Conservation (phyloP, 176 grass and related monocot genomes). For the Pontederia crassipes region DNA sequence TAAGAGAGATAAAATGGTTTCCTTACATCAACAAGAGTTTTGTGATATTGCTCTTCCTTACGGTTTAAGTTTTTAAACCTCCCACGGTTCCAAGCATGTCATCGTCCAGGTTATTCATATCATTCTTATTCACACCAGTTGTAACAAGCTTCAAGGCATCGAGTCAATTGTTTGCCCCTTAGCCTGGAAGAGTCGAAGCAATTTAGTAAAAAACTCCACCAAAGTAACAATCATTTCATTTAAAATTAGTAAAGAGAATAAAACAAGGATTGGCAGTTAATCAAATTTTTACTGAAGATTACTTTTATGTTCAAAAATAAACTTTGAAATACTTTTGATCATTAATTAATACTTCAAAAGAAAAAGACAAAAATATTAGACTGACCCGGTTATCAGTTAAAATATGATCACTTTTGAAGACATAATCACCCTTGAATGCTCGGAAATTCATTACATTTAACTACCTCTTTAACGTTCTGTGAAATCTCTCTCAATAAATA, state of each 20-base stretch:
- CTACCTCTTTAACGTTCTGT: conserved; percentile 72
- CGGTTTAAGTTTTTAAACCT: conserved; percentile 1
- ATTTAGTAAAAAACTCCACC: background rate
- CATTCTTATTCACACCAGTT: conserved; percentile 71
- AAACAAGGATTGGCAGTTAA: background rate
- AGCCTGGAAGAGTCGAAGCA: conserved; percentile 31
- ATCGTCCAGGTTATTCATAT: conserved; percentile 54
- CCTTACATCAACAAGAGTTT: too few species aligned
- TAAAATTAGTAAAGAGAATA: too few species aligned
- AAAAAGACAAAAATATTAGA: background rate
- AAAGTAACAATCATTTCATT: background rate
- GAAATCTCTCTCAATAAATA: too few species aligned
- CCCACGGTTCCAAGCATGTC: conserved; percentile 64
- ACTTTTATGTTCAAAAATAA: too few species aligned
- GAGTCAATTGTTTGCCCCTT: conserved; percentile 84
- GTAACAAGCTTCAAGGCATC: conserved; percentile 81
- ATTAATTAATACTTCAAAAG: too few species aligned
- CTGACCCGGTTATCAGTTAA: conserved; percentile 57
- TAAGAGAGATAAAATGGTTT: too few species aligned
- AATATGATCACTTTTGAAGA: conserved; percentile 76
- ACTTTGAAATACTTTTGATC: too few species aligned
- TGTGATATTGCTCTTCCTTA: too few species aligned
- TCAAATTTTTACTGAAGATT: background rate
- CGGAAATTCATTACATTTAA: conserved; percentile 79
- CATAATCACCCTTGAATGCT: conserved; percentile 65